Conservation (phyloP, 2,329 filamentous ascomycete species). For the Orbilia javanica region DNA sequence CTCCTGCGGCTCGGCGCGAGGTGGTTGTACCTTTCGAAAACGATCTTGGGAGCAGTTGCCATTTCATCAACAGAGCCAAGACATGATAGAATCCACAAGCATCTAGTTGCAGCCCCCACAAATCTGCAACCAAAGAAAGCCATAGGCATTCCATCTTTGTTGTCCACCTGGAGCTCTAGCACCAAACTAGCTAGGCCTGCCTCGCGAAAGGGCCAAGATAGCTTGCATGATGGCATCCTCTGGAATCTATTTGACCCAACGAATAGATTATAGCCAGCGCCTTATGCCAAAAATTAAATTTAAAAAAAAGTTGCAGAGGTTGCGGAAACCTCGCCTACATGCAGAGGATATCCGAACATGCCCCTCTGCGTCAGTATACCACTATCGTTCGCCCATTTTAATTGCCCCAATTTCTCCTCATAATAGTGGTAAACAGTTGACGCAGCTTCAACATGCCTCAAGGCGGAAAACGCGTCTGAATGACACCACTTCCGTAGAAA, state of each 20-base stretch:
- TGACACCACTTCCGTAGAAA: slow-evolving; percentile 32
- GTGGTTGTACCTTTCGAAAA: slow-evolving; percentile 29
- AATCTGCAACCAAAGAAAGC: not conserved
- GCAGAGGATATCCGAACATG: slow-evolving; percentile 13
- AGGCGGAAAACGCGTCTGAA: slow-evolving; percentile 28
- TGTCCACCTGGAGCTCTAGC: slow-evolving; percentile 37
- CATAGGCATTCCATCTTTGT: not conserved
- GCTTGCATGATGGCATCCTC: slow-evolving; percentile 27
- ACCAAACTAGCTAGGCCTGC: slow-evolving; percentile 30
- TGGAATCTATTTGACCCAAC: slow-evolving; percentile 16
- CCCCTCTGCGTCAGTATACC: slow-evolving; percentile 1
- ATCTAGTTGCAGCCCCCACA: slow-evolving; percentile 10
- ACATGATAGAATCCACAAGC: not conserved
- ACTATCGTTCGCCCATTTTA: not conserved
- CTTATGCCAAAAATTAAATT: not conserved
- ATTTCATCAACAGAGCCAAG: slow-evolving; percentile 23
- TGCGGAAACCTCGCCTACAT: slow-evolving; percentile 24
- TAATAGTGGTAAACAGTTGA: not conserved
- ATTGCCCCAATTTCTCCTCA: not conserved
- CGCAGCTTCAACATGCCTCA: slow-evolving; percentile 11
- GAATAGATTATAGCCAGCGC: not conserved
- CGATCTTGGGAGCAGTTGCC: slow-evolving; percentile 9
- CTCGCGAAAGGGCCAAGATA: slow-evolving; percentile 14
- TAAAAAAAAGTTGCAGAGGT: not conserved
- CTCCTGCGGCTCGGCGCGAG: not conserved